Base-by-base conservation (phyloP, 1,139 yeast genomes). In the Nakaseomyces delphensis region DNA sequence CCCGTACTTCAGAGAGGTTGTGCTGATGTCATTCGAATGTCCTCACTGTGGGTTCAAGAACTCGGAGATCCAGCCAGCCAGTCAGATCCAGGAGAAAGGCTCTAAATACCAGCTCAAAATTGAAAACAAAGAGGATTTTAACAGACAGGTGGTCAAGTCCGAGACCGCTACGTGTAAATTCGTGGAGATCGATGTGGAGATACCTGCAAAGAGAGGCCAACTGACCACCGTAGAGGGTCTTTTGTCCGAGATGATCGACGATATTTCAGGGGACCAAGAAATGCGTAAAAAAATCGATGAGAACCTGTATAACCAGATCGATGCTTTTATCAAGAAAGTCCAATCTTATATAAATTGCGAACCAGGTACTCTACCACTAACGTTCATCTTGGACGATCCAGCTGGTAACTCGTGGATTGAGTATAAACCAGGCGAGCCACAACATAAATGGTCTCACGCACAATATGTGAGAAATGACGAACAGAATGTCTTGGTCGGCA, bases 391-490 rank as follows among this genome's bases (percentile, higher is more conserved):
- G 15, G 96, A 89, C 62, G 99, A 91, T 65, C 97, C 98, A 27
- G 77, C 96, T 0, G 99, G 99, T 16, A 91, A 93, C 66, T 89
- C 97, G 1, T 93, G 96, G 95, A 80, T 93, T 44, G 96, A 87
- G 61, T 87, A 75, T 59, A 66, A 76, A 45, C 97, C 97, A 16
- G 89, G 84, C 44, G 96, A 89, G 61, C 74, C 95, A 10, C 69
- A 83, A 42, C 95, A 86, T 64, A 86, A 87, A 60, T 89, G 97
- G 96, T 74, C 94, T 23, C 83, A 79, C 66, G 71, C 73, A 37
- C 93, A 87, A 55, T 91, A 91, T 63, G 67, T 74, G 55, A 76
- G 99, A 66, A 76, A 94, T 3, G 86, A 86, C 32, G 95, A 86
- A 53, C 97, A 93, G 63, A 84, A 86, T 59, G 86, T 83, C 31